Base-by-base conservation (phyloP, 768 basidiomycete species). In the Amanita rimosa region DNA sequence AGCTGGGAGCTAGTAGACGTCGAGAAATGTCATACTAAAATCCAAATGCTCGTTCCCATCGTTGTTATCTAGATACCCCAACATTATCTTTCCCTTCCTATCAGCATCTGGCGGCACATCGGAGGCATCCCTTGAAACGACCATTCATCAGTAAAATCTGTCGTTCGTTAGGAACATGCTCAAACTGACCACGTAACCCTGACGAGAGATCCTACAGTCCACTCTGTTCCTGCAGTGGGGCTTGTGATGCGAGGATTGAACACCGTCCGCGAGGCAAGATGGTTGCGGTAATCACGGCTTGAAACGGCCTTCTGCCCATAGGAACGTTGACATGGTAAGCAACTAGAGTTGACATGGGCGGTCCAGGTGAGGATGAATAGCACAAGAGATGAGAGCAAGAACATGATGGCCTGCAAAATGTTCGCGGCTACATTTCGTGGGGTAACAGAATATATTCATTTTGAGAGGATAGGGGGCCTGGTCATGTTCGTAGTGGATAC, bases 41-140 rank as follows among this genome's bases (percentile, higher is more conserved):
- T 75, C 66, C 2, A 78, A 68, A 55, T 77, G 72, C 52, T 76
- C 73, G 55, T 67, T 65, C 29, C 56, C 51, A 40, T 62, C 69
- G 33, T 63, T 67, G 31, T 58, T 44, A 13, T 65, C 57, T 13
- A 70, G 27, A 54, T 67, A 66, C 1, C 76, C 77, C n/a, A 78
- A 62, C 9, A 72, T 48, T 14, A 78, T 47, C 50, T 54, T 71
- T 51, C 73, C 73, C n/a, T 56, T 58, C 4, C 59, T 55, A 48
- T 72, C 71, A 41, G 58, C 51, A 39, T 62, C 53, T 46, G 59
- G 42, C 11, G 66, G 66, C 43, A 66, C 59, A 52, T 60, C 57
- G 46, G 55, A 54, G 26, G 67, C 62, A 52, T 73, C 64, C 76
- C 76, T 37, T 29, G 34, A 46, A 39, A 51, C 33, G 44, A 49